phyloP scores from a whole-genome alignment of 768 basidiomycete species.

The Mycena leptocephala region DNA sequence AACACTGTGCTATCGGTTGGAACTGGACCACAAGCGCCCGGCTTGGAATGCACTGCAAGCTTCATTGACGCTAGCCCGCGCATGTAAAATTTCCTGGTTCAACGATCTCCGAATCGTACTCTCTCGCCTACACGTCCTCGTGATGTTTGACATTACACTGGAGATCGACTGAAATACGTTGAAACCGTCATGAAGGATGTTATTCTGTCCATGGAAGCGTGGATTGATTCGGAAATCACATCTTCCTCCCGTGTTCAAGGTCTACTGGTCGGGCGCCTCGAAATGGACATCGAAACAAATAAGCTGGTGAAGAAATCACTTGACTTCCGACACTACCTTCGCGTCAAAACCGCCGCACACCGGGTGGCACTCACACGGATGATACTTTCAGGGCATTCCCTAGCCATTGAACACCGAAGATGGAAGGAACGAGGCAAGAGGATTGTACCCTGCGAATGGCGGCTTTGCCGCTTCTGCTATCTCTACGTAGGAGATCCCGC shows the following conservation, averaged over 20 bases:
- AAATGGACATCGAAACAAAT: background rate
- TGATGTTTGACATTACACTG: background rate
- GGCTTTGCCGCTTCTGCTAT: background rate
- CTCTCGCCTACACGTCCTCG: background rate
- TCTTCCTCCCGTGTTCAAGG: background rate
- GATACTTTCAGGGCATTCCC: no score
- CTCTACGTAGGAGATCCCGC: background rate
- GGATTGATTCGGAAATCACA: background rate
- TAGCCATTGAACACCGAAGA: background rate
- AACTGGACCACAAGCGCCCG: background rate
- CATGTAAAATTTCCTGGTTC: background rate
- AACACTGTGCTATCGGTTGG: background rate
- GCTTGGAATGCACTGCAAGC: background rate
- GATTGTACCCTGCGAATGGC: background rate
- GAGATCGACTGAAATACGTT: background rate
- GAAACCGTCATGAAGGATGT: background rate
- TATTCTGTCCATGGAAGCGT: background rate
- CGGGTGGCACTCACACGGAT: no score
- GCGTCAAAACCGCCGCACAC: background rate
- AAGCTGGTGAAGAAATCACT: constrained; percentile 1
- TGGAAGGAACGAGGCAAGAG: background rate
- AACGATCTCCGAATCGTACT: background rate
- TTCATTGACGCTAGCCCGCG: background rate
- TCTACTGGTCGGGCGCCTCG: background rate
- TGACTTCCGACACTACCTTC: background rate